Base-by-base conservation (phyloP, 768 basidiomycete species). In the Naganishia vaughanmartiniae region DNA sequence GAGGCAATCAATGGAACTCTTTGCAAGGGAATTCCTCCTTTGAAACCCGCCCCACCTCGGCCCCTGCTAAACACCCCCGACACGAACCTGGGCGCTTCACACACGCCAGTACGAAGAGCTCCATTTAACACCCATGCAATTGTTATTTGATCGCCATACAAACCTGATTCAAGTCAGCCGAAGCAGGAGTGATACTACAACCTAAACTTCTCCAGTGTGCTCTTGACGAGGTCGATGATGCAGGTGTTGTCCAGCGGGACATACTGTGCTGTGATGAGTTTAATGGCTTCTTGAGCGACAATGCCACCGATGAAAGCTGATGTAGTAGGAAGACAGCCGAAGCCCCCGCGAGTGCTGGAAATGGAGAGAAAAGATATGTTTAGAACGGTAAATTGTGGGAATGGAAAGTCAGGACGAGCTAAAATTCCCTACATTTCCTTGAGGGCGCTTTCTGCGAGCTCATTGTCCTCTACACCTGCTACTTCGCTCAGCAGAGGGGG, bases 231-330 rank as follows among this genome's bases (percentile, higher is more conserved):
- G 82, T 98, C 93, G 57, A 95, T 83, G 28, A 92, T 85, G 75
- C 90, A 91, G 73, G 89, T 89, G 17, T 92, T 91, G 72, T 89
- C 87, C 58, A 95, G 86, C 10, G 96, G 94, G 17, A 94, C 86
- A 78, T 99, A 99, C 81, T 99, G 96, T 76, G 87, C 88, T 69
- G 95, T 99, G 76, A 95, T 89, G 82, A 98, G 85, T 85, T 99
- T 98, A 85, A 98, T 98, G 7, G 89, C 88, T 79, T 99, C 96
- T 75, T 99, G 96, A 30, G 94, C 93, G 24, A 97, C 89, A 42
- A 98, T 81, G 2, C 96, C 96, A 0, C 96, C 96, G 0, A 97
- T 83, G 76, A 98, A 87, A 1, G 94, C 94, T 0, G 95, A 92
- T 1, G 89, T 93, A 74, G 93, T 98, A 7, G 95, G 95, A 3